Conservation (phyloP, 2,329 filamentous ascomycete genomes). For the Fusarium phyllophilum region DNA sequence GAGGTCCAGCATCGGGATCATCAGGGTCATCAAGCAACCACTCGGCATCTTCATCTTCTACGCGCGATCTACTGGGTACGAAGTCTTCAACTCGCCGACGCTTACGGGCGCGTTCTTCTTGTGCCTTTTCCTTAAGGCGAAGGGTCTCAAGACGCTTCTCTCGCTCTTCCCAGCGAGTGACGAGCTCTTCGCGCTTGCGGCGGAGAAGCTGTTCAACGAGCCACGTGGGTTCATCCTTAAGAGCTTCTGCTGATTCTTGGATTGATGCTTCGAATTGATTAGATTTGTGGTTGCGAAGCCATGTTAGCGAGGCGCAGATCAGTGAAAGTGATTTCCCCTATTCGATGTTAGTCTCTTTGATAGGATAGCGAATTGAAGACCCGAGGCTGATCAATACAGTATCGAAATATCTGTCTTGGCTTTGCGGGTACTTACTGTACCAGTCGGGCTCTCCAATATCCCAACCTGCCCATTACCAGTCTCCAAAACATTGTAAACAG, state of each 20-base stretch:
- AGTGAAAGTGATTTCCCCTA: slow-evolving; percentile 91
- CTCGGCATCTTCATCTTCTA: slow-evolving; percentile 69
- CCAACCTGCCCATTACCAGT: slow-evolving; percentile 77
- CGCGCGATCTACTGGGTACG: slow-evolving; percentile 26
- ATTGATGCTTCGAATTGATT: slow-evolving; percentile 64
- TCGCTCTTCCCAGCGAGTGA: slow-evolving; percentile 74
- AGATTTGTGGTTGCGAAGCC: slow-evolving; percentile 86
- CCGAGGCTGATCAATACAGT: too few relatives aligned
- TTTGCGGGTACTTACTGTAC: slow-evolving; percentile 61
- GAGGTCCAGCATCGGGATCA: slow-evolving; percentile 52
- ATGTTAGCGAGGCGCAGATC: slow-evolving; percentile 88
- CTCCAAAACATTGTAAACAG: slow-evolving; percentile 82
- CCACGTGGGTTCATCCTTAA: slow-evolving; percentile 83
- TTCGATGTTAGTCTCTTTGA: slow-evolving; percentile 2
- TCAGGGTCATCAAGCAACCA: slow-evolving; percentile 80
- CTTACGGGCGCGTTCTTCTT: slow-evolving; percentile 62
- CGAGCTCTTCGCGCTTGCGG: slow-evolving; percentile 73
- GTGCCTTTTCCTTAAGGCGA: slow-evolving; percentile 69
- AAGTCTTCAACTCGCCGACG: slow-evolving; percentile 55
- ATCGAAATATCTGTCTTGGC: too few relatives aligned
- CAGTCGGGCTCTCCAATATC: slow-evolving; percentile 94
- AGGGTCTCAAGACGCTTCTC: slow-evolving; percentile 76
- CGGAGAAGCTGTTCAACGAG: slow-evolving; percentile 80
- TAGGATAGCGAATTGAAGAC: neutral
- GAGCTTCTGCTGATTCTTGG: slow-evolving; percentile 54